Evolutionary conservation across 202 grass and related monocot species (phyloP).

Genomic region (Panicum virgatum): DNA sequence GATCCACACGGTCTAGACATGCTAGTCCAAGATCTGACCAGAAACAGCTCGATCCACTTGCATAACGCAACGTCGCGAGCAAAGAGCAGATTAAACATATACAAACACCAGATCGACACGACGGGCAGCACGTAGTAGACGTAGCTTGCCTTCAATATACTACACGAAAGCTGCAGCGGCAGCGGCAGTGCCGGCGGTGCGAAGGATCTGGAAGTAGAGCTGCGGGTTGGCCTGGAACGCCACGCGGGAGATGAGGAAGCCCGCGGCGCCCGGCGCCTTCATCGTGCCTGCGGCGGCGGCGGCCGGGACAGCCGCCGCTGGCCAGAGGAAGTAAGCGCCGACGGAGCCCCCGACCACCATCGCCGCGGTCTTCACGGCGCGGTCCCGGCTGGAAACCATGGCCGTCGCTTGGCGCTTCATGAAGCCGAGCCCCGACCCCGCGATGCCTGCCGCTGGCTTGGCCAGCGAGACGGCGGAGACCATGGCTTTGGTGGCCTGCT

Average conservation of each 20-base stretch:
- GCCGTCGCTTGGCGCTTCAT: background rate
- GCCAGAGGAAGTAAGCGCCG: background rate
- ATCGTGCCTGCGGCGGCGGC: constrained; percentile 15
- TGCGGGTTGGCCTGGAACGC: constrained; percentile 30
- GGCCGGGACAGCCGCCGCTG: background rate
- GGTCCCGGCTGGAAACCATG: background rate
- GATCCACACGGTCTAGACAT: too few species aligned
- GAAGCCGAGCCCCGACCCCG: background rate
- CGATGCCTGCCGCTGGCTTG: background rate
- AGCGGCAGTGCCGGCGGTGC: background rate
- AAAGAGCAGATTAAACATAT: too few species aligned
- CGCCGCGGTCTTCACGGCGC: background rate
- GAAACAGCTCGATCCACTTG: too few species aligned
- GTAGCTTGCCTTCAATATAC: too few species aligned
- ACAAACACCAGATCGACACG: background rate
- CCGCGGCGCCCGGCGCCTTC: constrained; percentile 39
- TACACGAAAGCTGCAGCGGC: background rate
- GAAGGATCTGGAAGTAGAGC: constrained; percentile 36
- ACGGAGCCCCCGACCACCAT: background rate
- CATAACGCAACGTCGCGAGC: too few species aligned
- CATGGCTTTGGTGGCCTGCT: background rate
- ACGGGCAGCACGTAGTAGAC: too few species aligned
- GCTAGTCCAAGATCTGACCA: too few species aligned
- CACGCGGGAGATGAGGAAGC: background rate
- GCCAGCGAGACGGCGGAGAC: background rate